Conservation (phyloP, 371 early-diverging fungal species). For the Umbelopsis sp. region DNA sequence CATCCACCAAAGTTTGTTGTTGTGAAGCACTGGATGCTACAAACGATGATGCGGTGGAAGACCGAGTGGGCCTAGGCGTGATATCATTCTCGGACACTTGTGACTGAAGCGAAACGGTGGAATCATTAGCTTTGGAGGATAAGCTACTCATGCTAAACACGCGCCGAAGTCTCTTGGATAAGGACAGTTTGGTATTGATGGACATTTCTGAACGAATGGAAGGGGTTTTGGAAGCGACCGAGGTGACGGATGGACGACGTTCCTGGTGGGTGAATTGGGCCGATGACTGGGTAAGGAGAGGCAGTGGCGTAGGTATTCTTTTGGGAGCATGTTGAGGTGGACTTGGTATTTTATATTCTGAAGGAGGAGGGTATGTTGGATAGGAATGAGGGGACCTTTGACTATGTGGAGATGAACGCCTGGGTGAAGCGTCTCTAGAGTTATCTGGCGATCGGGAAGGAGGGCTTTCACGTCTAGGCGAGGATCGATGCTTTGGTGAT, state of each 20-base stretch:
- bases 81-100: constrained; percentile 6
- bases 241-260: constrained; percentile 41
- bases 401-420: constrained; percentile 11
- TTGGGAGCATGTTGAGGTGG: constrained; percentile 21
- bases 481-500: constrained; percentile 6
- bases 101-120: constrained; percentile 19
- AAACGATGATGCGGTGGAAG: neutral
- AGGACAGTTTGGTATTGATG: constrained; percentile 39
- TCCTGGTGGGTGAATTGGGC: constrained; percentile 23
- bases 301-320: constrained; percentile 15
- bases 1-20: constrained; percentile 4
- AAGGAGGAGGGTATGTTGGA: constrained; percentile 10
- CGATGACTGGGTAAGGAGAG: constrained; percentile 20
- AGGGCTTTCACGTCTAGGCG: constrained; percentile 12
- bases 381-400: constrained; percentile 15
- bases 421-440: constrained; percentile 23
- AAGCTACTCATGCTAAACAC: constrained; percentile 55
- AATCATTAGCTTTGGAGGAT: constrained; percentile 19
- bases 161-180: constrained; percentile 50
- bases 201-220: constrained; percentile 37
- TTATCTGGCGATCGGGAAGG: neutral
- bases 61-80: constrained; percentile 1
- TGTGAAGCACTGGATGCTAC: neutral
- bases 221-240: constrained; percentile 28
- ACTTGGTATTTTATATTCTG: constrained; percentile 15